phyloP scores from a whole-genome alignment of 805 yeast species.

The Scheffersomyces coipomensis region DNA sequence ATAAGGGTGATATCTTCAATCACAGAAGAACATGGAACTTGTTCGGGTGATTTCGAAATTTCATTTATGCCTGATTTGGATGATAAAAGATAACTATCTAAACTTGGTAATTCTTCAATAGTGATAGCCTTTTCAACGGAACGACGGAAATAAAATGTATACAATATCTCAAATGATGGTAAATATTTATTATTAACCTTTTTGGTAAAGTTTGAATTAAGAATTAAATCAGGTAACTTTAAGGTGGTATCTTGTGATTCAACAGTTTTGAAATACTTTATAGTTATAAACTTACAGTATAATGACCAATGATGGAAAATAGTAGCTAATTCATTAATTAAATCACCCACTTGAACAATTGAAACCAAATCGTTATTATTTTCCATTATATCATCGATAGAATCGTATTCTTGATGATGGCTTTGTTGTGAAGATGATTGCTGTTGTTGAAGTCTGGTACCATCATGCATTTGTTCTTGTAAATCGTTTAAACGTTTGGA shows the following conservation, averaged over 20 bases:
- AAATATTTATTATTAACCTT: slow-evolving; percentile 53
- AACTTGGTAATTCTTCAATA: slow-evolving; percentile 70
- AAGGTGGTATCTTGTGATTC: slow-evolving; percentile 35
- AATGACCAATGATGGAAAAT: slow-evolving; percentile 85
- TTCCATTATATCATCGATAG: slow-evolving; percentile 25
- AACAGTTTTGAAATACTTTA: slow-evolving; percentile 48
- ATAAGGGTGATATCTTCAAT: slow-evolving; percentile 83
- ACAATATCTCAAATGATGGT: slow-evolving; percentile 63
- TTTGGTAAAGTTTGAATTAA: slow-evolving; percentile 51
- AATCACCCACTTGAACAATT: slow-evolving; percentile 63
- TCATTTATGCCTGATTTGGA: background rate
- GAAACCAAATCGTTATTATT: slow-evolving; percentile 42
- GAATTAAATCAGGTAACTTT: slow-evolving; percentile 51
- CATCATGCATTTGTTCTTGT: slow-evolving; percentile 7
- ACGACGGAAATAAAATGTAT: slow-evolving; percentile 66
- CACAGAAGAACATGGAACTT: slow-evolving; percentile 73
- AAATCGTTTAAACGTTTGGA: slow-evolving; percentile 11
- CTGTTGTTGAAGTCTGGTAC: background rate
- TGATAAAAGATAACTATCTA: slow-evolving; percentile 37
- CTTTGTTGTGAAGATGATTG: slow-evolving; percentile 1
- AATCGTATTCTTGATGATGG: slow-evolving; percentile 11
- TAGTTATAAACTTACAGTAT: slow-evolving; percentile 69
- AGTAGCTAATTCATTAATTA: slow-evolving; percentile 67
- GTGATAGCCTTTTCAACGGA: slow-evolving; percentile 80
- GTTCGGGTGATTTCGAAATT: slow-evolving; percentile 41